Evolutionary conservation across 164 flowering plant genomes (phyloP), one percentile per base, ranked within the genome.

Genomic region (Amborella trichopoda): DNA sequence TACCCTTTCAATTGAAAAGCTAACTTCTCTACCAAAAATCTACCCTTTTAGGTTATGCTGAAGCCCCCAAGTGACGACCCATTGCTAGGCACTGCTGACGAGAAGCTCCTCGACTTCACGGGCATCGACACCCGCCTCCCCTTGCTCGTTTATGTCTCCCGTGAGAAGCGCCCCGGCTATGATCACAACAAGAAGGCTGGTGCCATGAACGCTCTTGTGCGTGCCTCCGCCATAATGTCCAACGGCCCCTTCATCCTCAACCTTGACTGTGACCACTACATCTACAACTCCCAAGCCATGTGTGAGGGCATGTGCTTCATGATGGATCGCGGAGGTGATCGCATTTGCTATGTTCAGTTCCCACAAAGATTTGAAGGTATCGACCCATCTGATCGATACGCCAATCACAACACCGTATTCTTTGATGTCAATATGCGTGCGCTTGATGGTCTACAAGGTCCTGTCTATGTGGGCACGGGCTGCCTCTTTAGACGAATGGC

Each of bases 111-210:
- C 20, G 80, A 87, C 53, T 28, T 75, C 19, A 59, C 71, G 13
- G 88, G 73, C 23, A 67, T 75, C 5, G 96, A 87, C 56, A 76
- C 75, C 44, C 85, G 96, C 37, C 88, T 83, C 19, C 96, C 96
- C 1, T 24, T 83, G 73, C 66, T 87, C 23, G 93, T 86, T 14
- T 85, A 85, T 38, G 72, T 85, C 34, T 77, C 88, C 14, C 85
- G 95, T 20, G 95, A 85, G 48, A 83, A 86, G 60, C 86, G 96
- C 3, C 93, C 85, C 23, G 96, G 96, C 6, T 87, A 78, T 62
- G 96, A 87, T 48, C 96, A 87, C 62, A 87, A 87, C 76, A 87
- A 87, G 71, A 87, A 87, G 56, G 94, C 96, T 5, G 95, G 95
- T 1, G 95, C 95, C 42, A 86, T 86, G 96, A 86, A 86, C 51